Base-by-base conservation (phyloP, 1,284 basidiomycete species). In the Bjerkandera adusta region DNA sequence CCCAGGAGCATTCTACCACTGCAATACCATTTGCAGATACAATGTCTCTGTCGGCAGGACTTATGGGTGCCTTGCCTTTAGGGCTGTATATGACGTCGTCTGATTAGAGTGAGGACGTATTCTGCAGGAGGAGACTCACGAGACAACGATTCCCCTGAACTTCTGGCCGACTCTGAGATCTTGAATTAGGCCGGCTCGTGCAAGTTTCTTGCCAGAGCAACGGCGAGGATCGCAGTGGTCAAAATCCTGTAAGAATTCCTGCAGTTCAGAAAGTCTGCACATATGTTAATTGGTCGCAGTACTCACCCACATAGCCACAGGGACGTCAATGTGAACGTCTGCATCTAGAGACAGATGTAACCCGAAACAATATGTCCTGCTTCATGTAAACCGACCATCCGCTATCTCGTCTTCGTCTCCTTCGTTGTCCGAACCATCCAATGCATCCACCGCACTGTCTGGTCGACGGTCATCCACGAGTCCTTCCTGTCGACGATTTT, bases 1-100 rank as follows among this genome's bases (percentile, higher is more conserved):
- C 96, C 96, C 96, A 99, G 3, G 92, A 95, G 65, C 94, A 97
- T 64, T 99, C 96, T 1, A 99, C 93, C 6, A 99, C 96, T 0
- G 96, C 96, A 1, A 98, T 70, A 0, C 96, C 96, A 33, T 75
- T 73, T 49, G 80, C 75, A 3, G 77, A 72, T 11, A 98, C 71
- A 43, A 95, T 82, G n/a, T 89, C 84, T 13, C 82, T 79, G 63
- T 99, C 96, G 1, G 85, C 79, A 0, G 92, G 93, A 38, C 85
- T 89, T 22, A 98, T 78, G 2, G 89, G 76, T 56, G 82, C 77
- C 16, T 79, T 89, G 0, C 86, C 96, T 61, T 93, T 90, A 0
- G 96, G 96, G 20, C 94, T 97, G 57, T 26, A 16, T 10, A n/a
- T n/a, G n/a, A n/a, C n/a, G n/a, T n/a, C n/a, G n/a, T n/a, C n/a